Conservation (phyloP, 2,329 filamentous ascomycete species). For the Fusarium dimerum region DNA sequence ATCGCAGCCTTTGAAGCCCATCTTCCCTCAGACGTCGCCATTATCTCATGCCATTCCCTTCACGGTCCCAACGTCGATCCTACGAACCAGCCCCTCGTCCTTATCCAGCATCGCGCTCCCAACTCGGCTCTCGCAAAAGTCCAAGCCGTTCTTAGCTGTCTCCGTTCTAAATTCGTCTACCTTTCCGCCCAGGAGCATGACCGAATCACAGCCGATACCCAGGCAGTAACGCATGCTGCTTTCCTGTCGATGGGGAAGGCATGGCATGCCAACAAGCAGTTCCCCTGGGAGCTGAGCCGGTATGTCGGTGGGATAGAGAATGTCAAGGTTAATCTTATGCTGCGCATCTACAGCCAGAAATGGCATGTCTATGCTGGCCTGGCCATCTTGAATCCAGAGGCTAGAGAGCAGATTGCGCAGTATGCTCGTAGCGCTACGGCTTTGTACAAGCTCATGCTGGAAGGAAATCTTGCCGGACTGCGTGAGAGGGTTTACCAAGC, state of each 20-base stretch:
- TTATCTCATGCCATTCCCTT: conserved; percentile 93
- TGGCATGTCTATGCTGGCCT: conserved; percentile 99
- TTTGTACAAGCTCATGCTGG: conserved; percentile 95
- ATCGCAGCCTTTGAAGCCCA: conserved; percentile 90
- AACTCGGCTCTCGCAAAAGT: conserved; percentile 76
- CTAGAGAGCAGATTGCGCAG: conserved; percentile 88
- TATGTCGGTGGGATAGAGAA: conserved; percentile 98
- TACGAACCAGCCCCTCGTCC: conserved; percentile 83
- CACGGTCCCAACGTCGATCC: conserved; percentile 91
- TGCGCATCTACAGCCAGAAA: conserved; percentile 97
- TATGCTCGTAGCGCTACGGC: conserved; percentile 92
- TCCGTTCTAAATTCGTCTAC: conserved; percentile 83
- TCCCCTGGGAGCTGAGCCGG: conserved; percentile 94
- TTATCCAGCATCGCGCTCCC: conserved; percentile 91
- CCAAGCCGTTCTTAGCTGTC: conserved; percentile 77
- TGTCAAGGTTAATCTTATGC: conserved; percentile 96
- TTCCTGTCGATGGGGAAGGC: conserved; percentile 98
- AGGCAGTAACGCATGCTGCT: conserved; percentile 95
- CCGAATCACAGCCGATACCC: conserved; percentile 96
- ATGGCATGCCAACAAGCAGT: conserved; percentile 93
- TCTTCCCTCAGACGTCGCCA: conserved; percentile 84
- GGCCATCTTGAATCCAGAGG: conserved; percentile 93
- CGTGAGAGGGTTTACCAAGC: conserved; percentile 66
- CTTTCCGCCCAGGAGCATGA: conserved; percentile 88
- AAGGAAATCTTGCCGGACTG: conserved; percentile 75